Percentiles rank a stretch among this genome's conserved stretches.
Conservation (phyloP, 2,329 filamentous ascomycete species). For the Fusarium guadeloupense region DNA sequence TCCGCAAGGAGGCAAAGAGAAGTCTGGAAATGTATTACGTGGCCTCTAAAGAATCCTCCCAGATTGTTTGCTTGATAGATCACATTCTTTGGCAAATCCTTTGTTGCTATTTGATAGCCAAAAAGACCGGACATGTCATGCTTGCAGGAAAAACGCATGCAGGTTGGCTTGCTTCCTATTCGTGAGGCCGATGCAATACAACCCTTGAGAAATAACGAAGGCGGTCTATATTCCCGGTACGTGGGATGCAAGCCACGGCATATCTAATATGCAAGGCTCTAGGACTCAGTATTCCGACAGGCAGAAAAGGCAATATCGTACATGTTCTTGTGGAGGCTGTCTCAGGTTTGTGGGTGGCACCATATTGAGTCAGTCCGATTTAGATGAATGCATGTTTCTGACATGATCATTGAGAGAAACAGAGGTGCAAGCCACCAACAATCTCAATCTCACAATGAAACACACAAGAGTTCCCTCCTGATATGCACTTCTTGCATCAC, state of each 20-base stretch:
- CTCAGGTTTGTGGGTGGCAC: constrained; percentile 3
- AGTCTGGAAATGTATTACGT: neutral
- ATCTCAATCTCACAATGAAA: neutral
- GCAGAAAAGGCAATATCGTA: neutral
- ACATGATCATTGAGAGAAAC: neutral
- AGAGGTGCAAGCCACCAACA: constrained; percentile 17
- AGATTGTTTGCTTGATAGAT: constrained; percentile 15
- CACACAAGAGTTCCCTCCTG: constrained; percentile 2
- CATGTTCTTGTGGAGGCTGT: neutral
- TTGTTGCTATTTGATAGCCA: neutral
- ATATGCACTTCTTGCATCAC: constrained; percentile 45
- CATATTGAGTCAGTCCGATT: constrained; percentile 3
- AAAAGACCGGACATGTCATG: neutral
- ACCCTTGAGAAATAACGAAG: neutral
- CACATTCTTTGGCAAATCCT: constrained; percentile 6
- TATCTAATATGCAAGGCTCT: neutral
- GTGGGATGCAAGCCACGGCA: constrained; percentile 13
- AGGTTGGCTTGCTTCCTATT: constrained; percentile 16
- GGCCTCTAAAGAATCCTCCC: neutral
- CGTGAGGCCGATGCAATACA: neutral
- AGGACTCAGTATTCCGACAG: neutral
- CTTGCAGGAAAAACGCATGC: constrained; percentile 4
- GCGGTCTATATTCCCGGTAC: constrained; percentile 13
- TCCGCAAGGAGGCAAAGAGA: neutral
- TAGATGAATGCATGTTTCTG: neutral